These are phyloP conservation scores for Didymosphaeria variabile DNA, from an alignment of 2,329 filamentous ascomycete genomes.

Conservation along the genomic window DNA sequence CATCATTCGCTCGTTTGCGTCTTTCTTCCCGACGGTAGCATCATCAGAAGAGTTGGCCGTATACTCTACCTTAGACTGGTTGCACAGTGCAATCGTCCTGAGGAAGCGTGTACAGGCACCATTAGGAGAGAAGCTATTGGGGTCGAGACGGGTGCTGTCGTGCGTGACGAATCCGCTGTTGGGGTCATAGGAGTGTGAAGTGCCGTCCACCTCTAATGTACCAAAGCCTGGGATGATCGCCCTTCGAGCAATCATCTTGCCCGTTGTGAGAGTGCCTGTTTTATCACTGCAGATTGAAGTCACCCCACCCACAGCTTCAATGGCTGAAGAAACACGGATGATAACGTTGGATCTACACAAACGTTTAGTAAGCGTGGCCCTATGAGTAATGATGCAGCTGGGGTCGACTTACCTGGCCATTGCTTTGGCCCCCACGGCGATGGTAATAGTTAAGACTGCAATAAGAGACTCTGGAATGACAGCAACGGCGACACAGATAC, in stretches of 20 bases:
- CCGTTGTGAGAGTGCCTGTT: slow-evolving; percentile 52
- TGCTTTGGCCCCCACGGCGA: slow-evolving; percentile 56
- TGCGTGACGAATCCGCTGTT: slow-evolving; percentile 44
- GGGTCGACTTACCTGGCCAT: slow-evolving; percentile 42
- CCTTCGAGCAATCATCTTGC: slow-evolving; percentile 52
- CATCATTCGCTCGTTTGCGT: slow-evolving; percentile 45
- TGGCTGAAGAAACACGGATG: slow-evolving; percentile 49
- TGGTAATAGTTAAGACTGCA: slow-evolving; percentile 73
- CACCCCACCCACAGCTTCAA: slow-evolving; percentile 53
- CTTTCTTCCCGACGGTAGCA: slow-evolving; percentile 63
- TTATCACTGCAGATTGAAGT: slow-evolving; percentile 55
- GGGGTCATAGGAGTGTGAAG: slow-evolving; percentile 48
- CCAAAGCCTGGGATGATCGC: slow-evolving; percentile 49
- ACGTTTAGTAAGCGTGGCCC: neutral
- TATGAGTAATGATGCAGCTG: neutral
- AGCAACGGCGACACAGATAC: slow-evolving; percentile 57
- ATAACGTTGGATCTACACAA: slow-evolving; percentile 46
- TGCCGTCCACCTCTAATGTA: slow-evolving; percentile 43
- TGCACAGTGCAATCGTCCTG: slow-evolving; percentile 50
- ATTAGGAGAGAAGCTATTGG: slow-evolving; percentile 35
- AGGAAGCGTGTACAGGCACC: slow-evolving; percentile 41
- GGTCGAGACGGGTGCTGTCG: slow-evolving; percentile 36
- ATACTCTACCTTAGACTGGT: slow-evolving; percentile 48
- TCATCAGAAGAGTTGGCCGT: slow-evolving; percentile 33
- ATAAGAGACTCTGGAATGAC: slow-evolving; percentile 64